Evolutionary conservation across 73 alveolate species (phyloP).

Genomic region (Tetrahymena borealis): DNA sequence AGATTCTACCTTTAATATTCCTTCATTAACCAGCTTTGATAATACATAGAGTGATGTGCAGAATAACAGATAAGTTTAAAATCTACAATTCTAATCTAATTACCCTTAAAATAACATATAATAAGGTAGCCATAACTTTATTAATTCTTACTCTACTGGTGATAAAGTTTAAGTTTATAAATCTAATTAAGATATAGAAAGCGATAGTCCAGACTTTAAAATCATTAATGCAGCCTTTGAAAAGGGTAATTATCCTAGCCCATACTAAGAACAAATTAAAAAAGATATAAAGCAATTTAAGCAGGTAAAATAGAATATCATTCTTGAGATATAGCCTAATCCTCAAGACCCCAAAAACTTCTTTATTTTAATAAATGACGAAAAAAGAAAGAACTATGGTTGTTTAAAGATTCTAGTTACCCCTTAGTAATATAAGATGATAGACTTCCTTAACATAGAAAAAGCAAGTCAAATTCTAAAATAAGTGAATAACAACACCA

Average conservation of each 20-base stretch:
- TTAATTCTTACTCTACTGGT: neutral
- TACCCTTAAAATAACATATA: too few species aligned
- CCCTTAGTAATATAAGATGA: neutral
- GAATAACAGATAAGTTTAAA: too few species aligned
- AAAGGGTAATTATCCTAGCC: neutral
- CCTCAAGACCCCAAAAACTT: neutral
- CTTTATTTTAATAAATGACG: neutral
- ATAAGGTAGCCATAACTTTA: too few species aligned
- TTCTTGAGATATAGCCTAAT: neutral
- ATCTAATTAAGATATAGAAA: neutral
- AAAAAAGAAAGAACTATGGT: neutral
- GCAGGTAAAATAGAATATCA: neutral
- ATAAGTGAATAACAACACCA: neutral
- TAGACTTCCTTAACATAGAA: neutral
- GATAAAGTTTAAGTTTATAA: neutral
- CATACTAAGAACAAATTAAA: neutral
- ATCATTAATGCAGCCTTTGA: neutral
- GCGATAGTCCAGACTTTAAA: neutral
- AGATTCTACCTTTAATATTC: too few species aligned
- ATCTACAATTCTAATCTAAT: too few species aligned
- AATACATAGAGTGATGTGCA: too few species aligned
- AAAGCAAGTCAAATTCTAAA: neutral
- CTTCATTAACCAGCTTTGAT: too few species aligned
- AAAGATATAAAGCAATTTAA: neutral
- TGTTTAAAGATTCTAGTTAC: neutral